Evolutionary conservation across 352 stramenopile genomes (phyloP), one percentile per base, ranked within the genome.

Genomic region (Halophytophthora polymorphica): DNA sequence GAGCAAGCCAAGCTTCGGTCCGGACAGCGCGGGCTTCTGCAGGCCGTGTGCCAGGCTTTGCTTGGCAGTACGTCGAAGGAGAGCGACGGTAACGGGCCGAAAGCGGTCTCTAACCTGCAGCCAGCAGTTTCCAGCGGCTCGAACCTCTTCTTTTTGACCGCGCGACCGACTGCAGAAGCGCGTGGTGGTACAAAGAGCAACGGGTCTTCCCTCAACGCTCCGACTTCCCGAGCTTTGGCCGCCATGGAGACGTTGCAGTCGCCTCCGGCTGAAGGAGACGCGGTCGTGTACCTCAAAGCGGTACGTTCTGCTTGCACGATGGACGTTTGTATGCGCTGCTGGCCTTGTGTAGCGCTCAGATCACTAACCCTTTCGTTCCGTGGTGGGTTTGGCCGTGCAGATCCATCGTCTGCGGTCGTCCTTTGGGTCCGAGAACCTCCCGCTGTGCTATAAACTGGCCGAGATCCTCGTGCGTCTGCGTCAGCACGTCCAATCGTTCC

Each of bases 401-500:
- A 66, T 74, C 12, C 57, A 70, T 17, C 66, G 59, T 11, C 40
- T 83, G 8, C 62, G 56, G 7, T 52, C 54, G 2, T 45, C 50
- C 17, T 55, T 59, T 44, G 23, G 23, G 11, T 2, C 4, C 18
- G 46, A 64, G 11, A 38, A 55, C 3, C 18, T 73, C n/a, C 56
- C 68, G 15, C 22, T 51, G 29, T 61, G 51, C 21, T 56, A 65
- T 19, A 51, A 23, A 17, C 31, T 70, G 22, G 45, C 59, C 3
- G 72, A 71, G 43, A 23, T 63, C 10, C 28, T 83, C 21, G 45
- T 77, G 15, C 60, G 61, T 22, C 47, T 83, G 22, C 69, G 61
- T 31, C 55, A 83, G n/a, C 55, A 65, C 19, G 41, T 77, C 2
- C 54, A 50, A n/a, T 56, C 56, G 25, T 63, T 69, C 43, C 58